Evolutionary conservation across 805 yeast species (phyloP), one percentile per base, ranked within the genome.

Genomic region (Hemisphaericaspora nanyangensis): DNA sequence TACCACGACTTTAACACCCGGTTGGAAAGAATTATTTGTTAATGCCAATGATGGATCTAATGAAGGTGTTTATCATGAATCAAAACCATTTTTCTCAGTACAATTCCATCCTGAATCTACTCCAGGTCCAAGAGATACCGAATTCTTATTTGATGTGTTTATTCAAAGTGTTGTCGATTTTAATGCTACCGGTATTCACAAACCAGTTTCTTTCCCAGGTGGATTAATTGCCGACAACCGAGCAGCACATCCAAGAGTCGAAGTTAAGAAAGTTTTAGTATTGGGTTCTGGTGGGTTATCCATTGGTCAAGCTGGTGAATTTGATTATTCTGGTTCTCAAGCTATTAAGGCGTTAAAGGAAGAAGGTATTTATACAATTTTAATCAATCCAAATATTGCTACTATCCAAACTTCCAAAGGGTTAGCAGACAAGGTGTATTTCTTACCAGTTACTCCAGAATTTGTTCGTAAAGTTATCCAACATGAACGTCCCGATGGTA

Each of bases 31-130:
- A 66, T 77, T 91, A 55, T 93, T 93, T 56, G 90, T 88, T 34
- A 93, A 93, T 59, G 87, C 98, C 45, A 93, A 93, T 60, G 99
- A 93, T 68, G 91, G 90, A 40, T 89, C 98, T 28, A 93, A 93
- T 65, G 99, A 93, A 74, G 99, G 99, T 81, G 88, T 93, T 47
- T 91, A 88, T 72, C 87, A 91, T 68, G 76, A 82, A 31, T 73
- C 79, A 49, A 75, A 84, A 63, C 99, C 99, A 29, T 84, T 74
- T 61, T 93, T 93, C 76, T 93, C 99, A 12, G 98, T 93, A 35
- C 99, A 93, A 74, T 91, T 93, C 77, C 99, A 93, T 63, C 99
- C 99, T 18, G 99, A 93, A 74, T 87, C 97, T 17, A 88, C 96
- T 35, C 98, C 99, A 34, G 99, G 99, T 63, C 99, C 99, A 62